phyloP scores from a whole-genome alignment of 1,284 basidiomycete genomes.

The Baeospora myosura region DNA sequence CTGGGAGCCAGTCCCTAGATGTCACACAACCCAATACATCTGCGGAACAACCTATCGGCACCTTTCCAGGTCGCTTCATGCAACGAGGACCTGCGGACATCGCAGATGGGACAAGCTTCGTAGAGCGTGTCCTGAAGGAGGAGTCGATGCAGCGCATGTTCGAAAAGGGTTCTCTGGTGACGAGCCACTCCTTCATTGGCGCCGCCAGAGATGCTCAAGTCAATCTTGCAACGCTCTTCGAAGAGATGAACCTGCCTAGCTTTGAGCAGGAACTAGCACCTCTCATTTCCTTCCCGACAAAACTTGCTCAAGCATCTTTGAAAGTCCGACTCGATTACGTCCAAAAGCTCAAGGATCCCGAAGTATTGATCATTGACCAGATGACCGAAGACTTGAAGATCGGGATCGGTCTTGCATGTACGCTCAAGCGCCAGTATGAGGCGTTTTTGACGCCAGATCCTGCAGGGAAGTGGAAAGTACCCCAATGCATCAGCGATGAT shows the following conservation, averaged over 20 bases:
- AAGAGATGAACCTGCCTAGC: constrained; percentile 83
- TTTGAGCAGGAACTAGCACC: constrained; percentile 92
- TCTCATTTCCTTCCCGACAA: constrained; percentile 91
- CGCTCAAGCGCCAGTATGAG: constrained; percentile 91
- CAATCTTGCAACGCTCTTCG: constrained; percentile 66
- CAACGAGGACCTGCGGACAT: constrained; percentile 29
- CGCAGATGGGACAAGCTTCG: constrained; percentile 69
- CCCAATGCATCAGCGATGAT: constrained; percentile 79
- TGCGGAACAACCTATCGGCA: constrained; percentile 45
- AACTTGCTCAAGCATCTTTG: constrained; percentile 87
- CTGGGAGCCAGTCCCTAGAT: constrained; percentile 84
- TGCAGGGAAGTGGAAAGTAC: constrained; percentile 83
- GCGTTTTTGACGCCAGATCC: constrained; percentile 83
- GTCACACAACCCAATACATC: constrained; percentile 70
- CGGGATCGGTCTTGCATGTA: constrained; percentile 88
- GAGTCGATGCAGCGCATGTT: constrained; percentile 92
- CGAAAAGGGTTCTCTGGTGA: constrained; percentile 87
- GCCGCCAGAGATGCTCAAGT: constrained; percentile 87
- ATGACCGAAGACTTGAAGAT: constrained; percentile 92
- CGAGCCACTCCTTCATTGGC: constrained; percentile 80
- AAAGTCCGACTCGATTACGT: constrained; percentile 89
- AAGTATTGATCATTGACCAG: constrained; percentile 90
- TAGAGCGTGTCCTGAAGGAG: constrained; percentile 93
- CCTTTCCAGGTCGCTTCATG: constrained; percentile 5
- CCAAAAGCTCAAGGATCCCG: constrained; percentile 82